Base-by-base conservation (phyloP, 1,284 basidiomycete genomes). In the Lentinula novae-zelandiae region DNA sequence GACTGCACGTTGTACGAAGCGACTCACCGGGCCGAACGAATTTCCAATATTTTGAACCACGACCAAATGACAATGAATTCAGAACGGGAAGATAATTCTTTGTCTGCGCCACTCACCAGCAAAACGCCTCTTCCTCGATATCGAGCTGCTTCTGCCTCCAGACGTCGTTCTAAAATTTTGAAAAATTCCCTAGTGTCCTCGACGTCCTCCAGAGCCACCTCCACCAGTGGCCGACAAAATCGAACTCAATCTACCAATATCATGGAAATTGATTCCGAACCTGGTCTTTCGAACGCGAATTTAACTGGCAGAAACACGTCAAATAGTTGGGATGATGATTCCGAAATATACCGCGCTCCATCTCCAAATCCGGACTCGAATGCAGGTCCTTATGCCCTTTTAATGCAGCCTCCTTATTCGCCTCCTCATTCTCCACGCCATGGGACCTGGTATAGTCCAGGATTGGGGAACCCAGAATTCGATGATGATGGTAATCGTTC, bases 61-160 rank as follows among this genome's bases (percentile, higher is more conserved):
- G 12, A 9, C 12, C 36, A 12, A 36, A 17, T 10, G 1, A 38
- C 7, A 12, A 38, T 38, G 36, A 38, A 38, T 38, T 38, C 36
- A 38, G 12, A 38, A 9, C 36, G 36, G 36, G 12, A 38, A 12
- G 42, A 44, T 15, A 7, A 2, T 34, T 60, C 46, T 40, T 39
- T 67, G 1, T 65, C 65, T 34, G 61, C 27, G 40, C 66, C 66
- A 17, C 61, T 58, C 10, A 66, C 66, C 15, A 62, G 58, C 39
- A 65, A 62, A 52, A 60, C 52, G 7, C 61, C 57, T 33, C 51
- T 38, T 50, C 62, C 62, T 22, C 61, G 66, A 9, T 63, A 58
- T 31, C 46, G 51, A 40, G 56, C 57, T 10, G 56, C 44, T 7
- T 57, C 63, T 9, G 60, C 60, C 31, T 20, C 42, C 2, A 44